These are phyloP conservation scores for Aphanomyces stellatus DNA, from an alignment of 352 stramenopile species.

Conservation along the genomic window DNA sequence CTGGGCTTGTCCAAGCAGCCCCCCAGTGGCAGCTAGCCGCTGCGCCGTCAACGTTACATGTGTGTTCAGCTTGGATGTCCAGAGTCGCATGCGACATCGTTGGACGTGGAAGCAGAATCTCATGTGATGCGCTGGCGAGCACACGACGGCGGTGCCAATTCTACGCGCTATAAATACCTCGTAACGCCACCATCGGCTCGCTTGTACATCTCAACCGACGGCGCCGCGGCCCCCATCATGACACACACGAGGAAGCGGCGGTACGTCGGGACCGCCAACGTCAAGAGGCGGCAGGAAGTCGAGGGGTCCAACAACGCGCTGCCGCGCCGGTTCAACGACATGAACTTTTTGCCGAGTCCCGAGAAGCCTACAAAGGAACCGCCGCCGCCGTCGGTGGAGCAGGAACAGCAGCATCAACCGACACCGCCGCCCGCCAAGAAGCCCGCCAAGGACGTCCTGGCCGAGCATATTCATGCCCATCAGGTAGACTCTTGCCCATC, in stretches of 20 bases:
- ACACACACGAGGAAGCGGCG: constrained; percentile 9
- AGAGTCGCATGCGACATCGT: no score
- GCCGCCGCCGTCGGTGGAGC: neutral
- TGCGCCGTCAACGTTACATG: no score
- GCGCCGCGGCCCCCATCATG: no score
- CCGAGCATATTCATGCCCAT: neutral
- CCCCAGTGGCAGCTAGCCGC: no score
- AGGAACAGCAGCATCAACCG: no score
- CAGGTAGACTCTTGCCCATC: neutral
- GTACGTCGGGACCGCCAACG: constrained; percentile 12
- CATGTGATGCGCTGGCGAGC: no score
- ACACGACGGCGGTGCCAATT: no score
- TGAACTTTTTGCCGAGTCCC: constrained; percentile 8
- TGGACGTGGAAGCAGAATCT: no score
- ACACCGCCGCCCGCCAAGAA: neutral
- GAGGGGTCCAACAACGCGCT: constrained; percentile 2
- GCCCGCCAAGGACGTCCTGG: neutral
- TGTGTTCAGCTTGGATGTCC: no score
- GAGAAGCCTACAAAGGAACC: neutral
- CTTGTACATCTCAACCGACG: no score
- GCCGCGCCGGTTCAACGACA: neutral
- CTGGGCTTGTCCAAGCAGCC: no score
- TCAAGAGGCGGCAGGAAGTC: constrained; percentile 10
- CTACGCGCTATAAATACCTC: no score
- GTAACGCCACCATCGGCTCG: neutral